Evolutionary conservation across 495 filamentous ascomycete species (phyloP).

Genomic region (Arthonia radiata): DNA sequence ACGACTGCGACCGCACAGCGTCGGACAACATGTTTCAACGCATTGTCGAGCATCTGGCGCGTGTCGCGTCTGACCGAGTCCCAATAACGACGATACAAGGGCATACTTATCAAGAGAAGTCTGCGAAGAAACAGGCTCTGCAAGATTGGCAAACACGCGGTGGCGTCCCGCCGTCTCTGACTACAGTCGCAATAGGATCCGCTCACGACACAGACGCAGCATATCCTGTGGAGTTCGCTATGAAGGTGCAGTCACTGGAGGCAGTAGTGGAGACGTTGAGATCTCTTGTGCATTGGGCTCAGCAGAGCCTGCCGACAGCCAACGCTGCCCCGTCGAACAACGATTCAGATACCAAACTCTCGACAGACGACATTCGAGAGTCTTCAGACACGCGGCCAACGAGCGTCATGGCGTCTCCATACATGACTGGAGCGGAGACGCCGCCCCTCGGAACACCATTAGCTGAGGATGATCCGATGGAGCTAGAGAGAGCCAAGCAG

Average conservation of each 20-base stretch:
- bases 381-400: constrained; percentile 44
- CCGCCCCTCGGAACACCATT: constrained; percentile 47
- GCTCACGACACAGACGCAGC: constrained; percentile 34
- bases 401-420: constrained; percentile 22
- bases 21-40: constrained; percentile 93
- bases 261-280: constrained; percentile 68
- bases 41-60: constrained; percentile 79
- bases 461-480: constrained; percentile 66
- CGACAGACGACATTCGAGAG: constrained; percentile 52
- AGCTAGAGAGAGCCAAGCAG: constrained; percentile 82
- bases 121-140: constrained; percentile 28
- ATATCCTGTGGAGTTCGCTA: constrained; percentile 60
- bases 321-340: constrained; percentile 19
- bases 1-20: constrained; percentile 81
- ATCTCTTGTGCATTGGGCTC: constrained; percentile 81
- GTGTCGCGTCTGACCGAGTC: constrained; percentile 50
- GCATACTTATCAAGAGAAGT: constrained; percentile 59
- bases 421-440: constrained; percentile 22
- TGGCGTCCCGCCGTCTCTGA: constrained; percentile 65
- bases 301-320: constrained; percentile 44
- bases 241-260: constrained; percentile 73
- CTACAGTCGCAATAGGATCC: constrained; percentile 41
- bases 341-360: constrained; percentile 33
- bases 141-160: constrained; percentile 62
- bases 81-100: constrained; percentile 51